A percentile compares a stretch with the other conserved stretches of the same genome.
Conservation (phyloP, 2,329 filamentous ascomycete species). For the Chaetomiaceae sp. region DNA sequence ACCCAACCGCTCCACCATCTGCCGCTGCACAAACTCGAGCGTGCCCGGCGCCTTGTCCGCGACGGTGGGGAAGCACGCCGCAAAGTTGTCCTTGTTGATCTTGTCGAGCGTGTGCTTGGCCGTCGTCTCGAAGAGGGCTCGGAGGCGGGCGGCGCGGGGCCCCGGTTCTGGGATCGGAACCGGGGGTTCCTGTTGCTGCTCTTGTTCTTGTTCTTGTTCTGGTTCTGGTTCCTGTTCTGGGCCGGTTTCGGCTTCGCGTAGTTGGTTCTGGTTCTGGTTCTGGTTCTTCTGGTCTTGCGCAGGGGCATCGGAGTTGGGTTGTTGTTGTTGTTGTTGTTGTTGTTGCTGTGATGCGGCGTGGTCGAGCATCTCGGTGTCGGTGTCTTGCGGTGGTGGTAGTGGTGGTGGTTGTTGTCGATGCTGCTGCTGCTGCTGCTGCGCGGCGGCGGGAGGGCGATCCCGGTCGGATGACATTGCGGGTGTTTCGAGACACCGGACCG, state of each 20-base stretch:
- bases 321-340: background rate
- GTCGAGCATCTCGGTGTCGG: conserved; percentile 15
- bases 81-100: conserved; percentile 54
- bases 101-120: conserved; percentile 52
- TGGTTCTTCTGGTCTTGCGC: background rate
- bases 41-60: conserved; percentile 46
- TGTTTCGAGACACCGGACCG: no score
- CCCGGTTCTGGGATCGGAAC: conserved; percentile 48
- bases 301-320: background rate
- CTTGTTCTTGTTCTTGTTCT: conserved; percentile 7
- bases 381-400: conserved; percentile 5
- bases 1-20: conserved; percentile 54
- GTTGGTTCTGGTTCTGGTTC: background rate
- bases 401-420: no score
- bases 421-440: background rate
- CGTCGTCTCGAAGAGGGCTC: conserved; percentile 49
- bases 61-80: conserved; percentile 59
- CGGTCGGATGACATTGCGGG: conserved; percentile 3
- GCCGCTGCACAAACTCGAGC: conserved; percentile 51
- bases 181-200: conserved; percentile 22
- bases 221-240: background rate
- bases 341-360: background rate
- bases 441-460: background rate
- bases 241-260: no score
- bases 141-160: conserved; percentile 52